phyloP scores from a whole-genome alignment of 1,284 basidiomycete species.

The Wolfiporia cocos region DNA sequence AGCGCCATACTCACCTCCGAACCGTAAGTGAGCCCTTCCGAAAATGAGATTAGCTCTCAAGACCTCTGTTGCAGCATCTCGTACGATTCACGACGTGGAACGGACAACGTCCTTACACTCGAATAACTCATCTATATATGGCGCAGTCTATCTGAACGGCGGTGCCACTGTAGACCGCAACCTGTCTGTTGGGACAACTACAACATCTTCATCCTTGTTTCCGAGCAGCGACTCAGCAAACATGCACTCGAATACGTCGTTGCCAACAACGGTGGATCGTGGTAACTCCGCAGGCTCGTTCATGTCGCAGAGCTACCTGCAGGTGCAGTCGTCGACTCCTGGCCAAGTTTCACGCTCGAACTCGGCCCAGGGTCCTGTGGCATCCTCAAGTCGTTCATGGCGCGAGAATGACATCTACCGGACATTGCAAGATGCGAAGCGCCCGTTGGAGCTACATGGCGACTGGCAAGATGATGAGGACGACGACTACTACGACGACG shows the following conservation, averaged over 20 bases:
- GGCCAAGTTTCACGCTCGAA: slow-evolving; percentile 17
- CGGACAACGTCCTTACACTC: slow-evolving; percentile 16
- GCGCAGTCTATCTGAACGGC: slow-evolving; percentile 12
- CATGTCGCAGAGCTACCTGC: slow-evolving; percentile 16
- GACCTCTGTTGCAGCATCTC: slow-evolving; percentile 7
- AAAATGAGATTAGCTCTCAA: too few relatives aligned
- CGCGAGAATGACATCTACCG: slow-evolving; percentile 25
- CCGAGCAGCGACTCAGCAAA: slow-evolving; percentile 15
- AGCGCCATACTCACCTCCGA: slow-evolving; percentile 1
- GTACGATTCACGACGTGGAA: slow-evolving; percentile 11
- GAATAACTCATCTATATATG: slow-evolving; percentile 1
- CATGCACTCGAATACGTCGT: slow-evolving; percentile 14
- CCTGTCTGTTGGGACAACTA: slow-evolving; percentile 16
- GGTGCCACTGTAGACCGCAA: slow-evolving; percentile 16
- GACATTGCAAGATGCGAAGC: slow-evolving; percentile 36
- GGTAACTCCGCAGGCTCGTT: slow-evolving; percentile 24
- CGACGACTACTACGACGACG: slow-evolving; percentile 55
- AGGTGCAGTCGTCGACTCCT: slow-evolving; percentile 13
- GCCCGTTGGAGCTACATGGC: slow-evolving; percentile 31
- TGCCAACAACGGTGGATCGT: slow-evolving; percentile 22
- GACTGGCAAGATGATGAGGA: slow-evolving; percentile 43
- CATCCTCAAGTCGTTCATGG: slow-evolving; percentile 20
- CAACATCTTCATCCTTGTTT: slow-evolving; percentile 17
- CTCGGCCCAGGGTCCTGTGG: slow-evolving; percentile 13
- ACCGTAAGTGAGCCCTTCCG: slow-evolving; percentile 5